Evolutionary conservation across 345 rosid species (phyloP), one percentile per base, ranked within the genome.

Genomic region (Linum lewisii): DNA sequence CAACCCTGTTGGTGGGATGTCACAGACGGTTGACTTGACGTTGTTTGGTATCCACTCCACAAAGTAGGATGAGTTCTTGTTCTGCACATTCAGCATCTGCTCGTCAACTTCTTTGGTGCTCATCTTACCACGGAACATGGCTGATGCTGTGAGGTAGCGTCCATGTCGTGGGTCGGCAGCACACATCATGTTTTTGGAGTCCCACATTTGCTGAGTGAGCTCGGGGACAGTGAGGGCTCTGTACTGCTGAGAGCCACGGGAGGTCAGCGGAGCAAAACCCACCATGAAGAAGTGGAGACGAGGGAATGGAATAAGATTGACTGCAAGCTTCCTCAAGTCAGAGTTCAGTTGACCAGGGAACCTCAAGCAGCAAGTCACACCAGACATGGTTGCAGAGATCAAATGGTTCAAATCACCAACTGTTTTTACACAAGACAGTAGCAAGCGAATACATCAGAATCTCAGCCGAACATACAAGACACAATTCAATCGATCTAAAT

Each of bases 231-330:
- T 50, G 4, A 50, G 53, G 9, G 53, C 53, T 18, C 53, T 4
- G 53, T 50, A 50, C 53, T 50, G 53, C 53, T 50, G 53, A 5
- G 53, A 50, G 19, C 53, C 53, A 16, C 53, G 53, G 19, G 53
- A 50, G 6, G 53, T 50, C 8, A 50, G 18, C 1, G 53, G 53
- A 13, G 53, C 53, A 50, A 50, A 50, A 7, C 53, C 53, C 53
- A 50, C 53, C 53, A 50, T 50, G 53, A 50, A 50, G 21, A 50
- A 50, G 53, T 50, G 53, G 6, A 50, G 53, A 13, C 53, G 53
- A 8, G 53, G 53, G 53, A 50, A 50, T 1, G 53, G 53, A 16
- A 50, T 50, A n/a, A 50, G 20, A 19, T 50, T 50, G 21, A 50
- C 53, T 18, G 53, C 53, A 5, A 50, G 22, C 53, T 50, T 50